A percentile compares a stretch with the other conserved stretches of the same genome.
Evolutionary conservation across 257 asterid species (phyloP).

Genomic region (Thymus mandschuricus): DNA sequence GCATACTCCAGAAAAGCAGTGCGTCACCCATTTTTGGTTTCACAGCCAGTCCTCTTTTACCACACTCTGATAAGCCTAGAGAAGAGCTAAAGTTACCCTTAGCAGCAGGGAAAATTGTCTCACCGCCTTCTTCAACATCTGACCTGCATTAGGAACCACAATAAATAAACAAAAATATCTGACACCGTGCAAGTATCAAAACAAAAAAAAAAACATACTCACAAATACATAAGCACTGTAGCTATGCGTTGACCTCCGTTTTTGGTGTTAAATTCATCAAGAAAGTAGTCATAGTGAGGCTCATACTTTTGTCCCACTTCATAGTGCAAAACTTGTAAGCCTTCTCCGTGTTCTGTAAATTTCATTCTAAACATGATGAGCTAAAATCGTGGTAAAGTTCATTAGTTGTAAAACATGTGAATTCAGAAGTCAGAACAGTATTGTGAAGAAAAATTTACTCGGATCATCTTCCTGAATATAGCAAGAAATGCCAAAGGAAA

Average conservation of each 20-base stretch:
- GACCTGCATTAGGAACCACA: slow-evolving; percentile 58
- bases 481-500: slow-evolving; percentile 6
- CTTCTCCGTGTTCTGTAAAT: slow-evolving; percentile 86
- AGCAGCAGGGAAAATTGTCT: slow-evolving; percentile 86
- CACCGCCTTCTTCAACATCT: slow-evolving; percentile 98
- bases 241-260: slow-evolving; percentile 94
- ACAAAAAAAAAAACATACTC: slow-evolving; percentile 36
- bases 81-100: slow-evolving; percentile 63
- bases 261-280: slow-evolving; percentile 76
- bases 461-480: slow-evolving; percentile 22
- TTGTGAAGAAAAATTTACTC: neutral
- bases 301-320: slow-evolving; percentile 92
- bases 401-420: neutral
- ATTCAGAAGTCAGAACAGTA: slow-evolving; percentile 5
- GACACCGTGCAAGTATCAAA: slow-evolving; percentile 11
- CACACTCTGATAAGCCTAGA: slow-evolving; percentile 76
- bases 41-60: slow-evolving; percentile 71
- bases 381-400: slow-evolving; percentile 13
- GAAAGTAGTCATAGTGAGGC: slow-evolving; percentile 86
- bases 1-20: slow-evolving; percentile 90
- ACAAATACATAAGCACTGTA: slow-evolving; percentile 90
- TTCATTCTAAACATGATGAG: slow-evolving; percentile 17
- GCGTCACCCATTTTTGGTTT: slow-evolving; percentile 86
- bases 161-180: slow-evolving; percentile 3
- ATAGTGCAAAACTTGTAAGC: slow-evolving; percentile 81